phyloP scores from a whole-genome alignment of 225 moss, liverwort and hornwort genomes.

The Rhytidiadelphus loreus region DNA sequence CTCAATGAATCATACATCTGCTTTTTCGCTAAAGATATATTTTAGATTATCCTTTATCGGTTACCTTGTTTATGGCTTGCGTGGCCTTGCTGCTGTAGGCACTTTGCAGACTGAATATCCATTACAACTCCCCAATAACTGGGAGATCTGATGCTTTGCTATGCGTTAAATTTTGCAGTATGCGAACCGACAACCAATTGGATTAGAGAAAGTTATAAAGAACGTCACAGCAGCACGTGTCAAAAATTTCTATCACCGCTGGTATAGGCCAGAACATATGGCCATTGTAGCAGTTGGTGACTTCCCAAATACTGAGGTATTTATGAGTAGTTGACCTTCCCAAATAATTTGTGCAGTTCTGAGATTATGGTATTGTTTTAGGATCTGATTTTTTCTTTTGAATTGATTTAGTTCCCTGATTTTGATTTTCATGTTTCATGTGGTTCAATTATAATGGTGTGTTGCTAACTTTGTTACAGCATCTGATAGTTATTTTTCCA shows the following conservation, averaged over 20 bases:
- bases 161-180: conserved; percentile 37
- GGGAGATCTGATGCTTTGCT: background rate
- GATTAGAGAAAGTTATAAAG: conserved; percentile 86
- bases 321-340: background rate
- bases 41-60: background rate
- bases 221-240: conserved; percentile 64
- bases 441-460: background rate
- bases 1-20: background rate
- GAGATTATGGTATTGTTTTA: background rate
- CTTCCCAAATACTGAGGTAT: conserved; percentile 74
- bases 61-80: background rate
- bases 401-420: background rate
- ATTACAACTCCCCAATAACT: background rate
- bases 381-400: background rate
- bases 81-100: background rate
- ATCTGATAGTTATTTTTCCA: background rate
- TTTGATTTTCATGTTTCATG: background rate
- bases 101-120: background rate
- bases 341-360: background rate
- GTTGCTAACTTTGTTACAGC: background rate
- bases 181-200: conserved; percentile 88
- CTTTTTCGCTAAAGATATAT: background rate
- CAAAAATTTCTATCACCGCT: conserved; percentile 78
- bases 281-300: conserved; percentile 90
- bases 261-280: conserved; percentile 92